Conservation (phyloP, 768 basidiomycete genomes). For the Lentinula raphanica region DNA sequence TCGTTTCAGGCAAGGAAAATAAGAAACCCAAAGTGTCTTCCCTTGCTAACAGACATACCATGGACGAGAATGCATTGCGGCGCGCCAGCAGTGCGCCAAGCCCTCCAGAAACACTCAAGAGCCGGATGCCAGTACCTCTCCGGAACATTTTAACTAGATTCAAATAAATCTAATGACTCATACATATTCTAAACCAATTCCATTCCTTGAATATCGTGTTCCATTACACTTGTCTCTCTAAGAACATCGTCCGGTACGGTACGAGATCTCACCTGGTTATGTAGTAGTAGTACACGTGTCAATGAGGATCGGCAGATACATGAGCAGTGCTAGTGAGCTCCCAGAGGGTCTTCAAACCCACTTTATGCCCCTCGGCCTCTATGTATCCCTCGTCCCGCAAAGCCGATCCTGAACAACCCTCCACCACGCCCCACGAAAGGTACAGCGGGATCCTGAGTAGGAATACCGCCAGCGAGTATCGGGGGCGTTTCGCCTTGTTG, state of each 20-base stretch:
- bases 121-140: conserved; percentile 41
- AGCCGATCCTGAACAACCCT: conserved; percentile 49
- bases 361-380: conserved; percentile 18
- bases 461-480: conserved; percentile 11
- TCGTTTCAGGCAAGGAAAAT: conserved; percentile 6
- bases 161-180: conserved; percentile 23
- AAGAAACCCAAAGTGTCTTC: neutral
- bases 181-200: neutral
- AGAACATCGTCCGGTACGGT: neutral
- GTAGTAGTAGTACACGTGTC: neutral
- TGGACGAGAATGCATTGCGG: conserved; percentile 29
- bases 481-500: conserved; percentile 32
- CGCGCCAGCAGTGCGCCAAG: conserved; percentile 19
- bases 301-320: neutral
- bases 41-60: conserved; percentile 19
- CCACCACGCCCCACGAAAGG: conserved; percentile 5
- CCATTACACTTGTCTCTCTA: neutral
- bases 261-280: neutral
- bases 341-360: no score
- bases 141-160: conserved; percentile 43
- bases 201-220: neutral
- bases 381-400: conserved; percentile 48
- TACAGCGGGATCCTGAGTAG: neutral
- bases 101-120: conserved; percentile 23
- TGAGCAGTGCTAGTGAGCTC: no score